A percentile compares a stretch with the other conserved stretches of the same genome.
phyloP scores from a whole-genome alignment of 306 rosid species.

The Ochetophila trinervis region DNA sequence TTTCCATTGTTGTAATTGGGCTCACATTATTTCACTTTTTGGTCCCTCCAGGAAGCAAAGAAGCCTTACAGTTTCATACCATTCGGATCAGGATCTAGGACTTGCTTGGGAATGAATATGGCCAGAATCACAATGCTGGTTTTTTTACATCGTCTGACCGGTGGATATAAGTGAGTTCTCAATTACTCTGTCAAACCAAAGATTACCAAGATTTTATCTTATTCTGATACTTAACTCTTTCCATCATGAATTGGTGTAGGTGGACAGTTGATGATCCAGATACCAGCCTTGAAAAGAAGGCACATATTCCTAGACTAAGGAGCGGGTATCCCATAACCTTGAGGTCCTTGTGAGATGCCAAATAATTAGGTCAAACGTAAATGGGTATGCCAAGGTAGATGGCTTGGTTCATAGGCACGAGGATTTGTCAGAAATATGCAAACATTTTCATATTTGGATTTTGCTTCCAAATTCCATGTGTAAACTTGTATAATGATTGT shows the following conservation, averaged over 20 bases:
- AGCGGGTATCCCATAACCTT: conserved; percentile 68
- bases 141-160: conserved; percentile 53
- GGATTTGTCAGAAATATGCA: no score
- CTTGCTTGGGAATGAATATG: conserved; percentile 72
- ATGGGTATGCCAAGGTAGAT: no score
- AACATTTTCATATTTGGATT: no score
- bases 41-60: conserved; percentile 47
- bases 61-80: conserved; percentile 68
- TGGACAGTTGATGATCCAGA: conserved; percentile 65
- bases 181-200: neutral
- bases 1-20: neutral
- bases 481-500: no score
- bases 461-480: no score
- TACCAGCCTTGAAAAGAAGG: conserved; percentile 61
- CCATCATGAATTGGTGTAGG: conserved; percentile 25
- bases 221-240: conserved; percentile 2
- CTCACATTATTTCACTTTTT: neutral
- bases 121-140: conserved; percentile 65
- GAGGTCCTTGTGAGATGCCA: conserved; percentile 39
- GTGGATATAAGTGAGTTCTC: conserved; percentile 53
- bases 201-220: conserved; percentile 1
- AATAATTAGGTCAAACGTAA: neutral
- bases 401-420: no score
- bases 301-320: conserved; percentile 62
- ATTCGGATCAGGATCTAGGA: conserved; percentile 73